Percentiles rank a stretch among this genome's conserved stretches.
Conservation (phyloP, 306 rosid species). For the Trichosanthes truncata region DNA sequence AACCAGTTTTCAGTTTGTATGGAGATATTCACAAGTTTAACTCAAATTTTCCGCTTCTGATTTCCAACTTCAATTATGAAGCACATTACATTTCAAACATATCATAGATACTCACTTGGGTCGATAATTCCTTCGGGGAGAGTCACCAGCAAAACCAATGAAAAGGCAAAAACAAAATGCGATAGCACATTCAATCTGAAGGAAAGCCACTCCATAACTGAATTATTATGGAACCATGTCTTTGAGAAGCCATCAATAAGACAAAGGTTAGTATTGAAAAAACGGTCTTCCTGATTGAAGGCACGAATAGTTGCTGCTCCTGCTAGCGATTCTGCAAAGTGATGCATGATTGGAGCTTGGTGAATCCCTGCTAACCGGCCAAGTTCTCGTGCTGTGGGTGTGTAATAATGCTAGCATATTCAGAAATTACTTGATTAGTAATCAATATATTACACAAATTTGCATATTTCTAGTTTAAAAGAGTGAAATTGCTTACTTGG, state of each 20-base stretch:
- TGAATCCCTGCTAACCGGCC: conserved; percentile 78
- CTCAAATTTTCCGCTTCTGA: not conserved
- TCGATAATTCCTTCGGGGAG: conserved; percentile 81
- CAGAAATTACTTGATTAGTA: not conserved
- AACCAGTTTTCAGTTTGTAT: not conserved
- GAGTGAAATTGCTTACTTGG: conserved; percentile 5
- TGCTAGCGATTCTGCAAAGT: conserved; percentile 79
- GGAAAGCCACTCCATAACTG: conserved; percentile 98
- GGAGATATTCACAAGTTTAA: not conserved
- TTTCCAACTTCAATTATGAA: not conserved
- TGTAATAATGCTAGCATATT: conserved; percentile 64
- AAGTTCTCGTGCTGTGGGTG: conserved; percentile 89
- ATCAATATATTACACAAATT: not conserved
- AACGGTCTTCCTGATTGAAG: conserved; percentile 72
- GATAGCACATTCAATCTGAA: conserved; percentile 78
- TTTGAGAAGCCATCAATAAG: conserved; percentile 70
- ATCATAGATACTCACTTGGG: conserved; percentile 56
- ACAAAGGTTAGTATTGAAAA: conserved; percentile 41
- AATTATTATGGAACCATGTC: conserved; percentile 83
- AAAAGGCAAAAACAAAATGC: conserved; percentile 86
- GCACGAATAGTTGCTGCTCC: conserved; percentile 90
- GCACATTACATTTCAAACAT: not conserved
- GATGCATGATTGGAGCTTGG: conserved; percentile 85
- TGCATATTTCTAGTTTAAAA: not conserved
- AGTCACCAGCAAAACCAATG: conserved; percentile 60